Evolutionary conservation across 345 rosid species (phyloP).

Genomic region (Aurinia saxatilis): DNA sequence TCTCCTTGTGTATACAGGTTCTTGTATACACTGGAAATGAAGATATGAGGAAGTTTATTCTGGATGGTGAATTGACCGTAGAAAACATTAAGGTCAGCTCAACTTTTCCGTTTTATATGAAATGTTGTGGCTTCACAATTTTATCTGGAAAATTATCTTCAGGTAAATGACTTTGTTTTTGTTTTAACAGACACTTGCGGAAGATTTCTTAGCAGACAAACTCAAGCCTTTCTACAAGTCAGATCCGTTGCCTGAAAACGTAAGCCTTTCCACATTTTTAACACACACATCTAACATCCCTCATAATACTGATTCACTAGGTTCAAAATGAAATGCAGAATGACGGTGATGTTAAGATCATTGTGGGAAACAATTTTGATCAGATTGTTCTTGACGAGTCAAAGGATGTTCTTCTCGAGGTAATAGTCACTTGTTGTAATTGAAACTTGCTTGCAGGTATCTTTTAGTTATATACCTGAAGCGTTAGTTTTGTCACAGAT

Average conservation of each 20-base stretch:
- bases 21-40: constrained; percentile 90
- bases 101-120: background rate
- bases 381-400: constrained; percentile 96
- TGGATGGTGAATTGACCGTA: constrained; percentile 62
- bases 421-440: constrained; percentile 15
- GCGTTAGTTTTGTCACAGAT: constrained; percentile 39
- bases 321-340: constrained; percentile 42
- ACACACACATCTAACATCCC: background rate
- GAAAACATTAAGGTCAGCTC: constrained; percentile 65
- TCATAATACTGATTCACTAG: constrained; percentile 13
- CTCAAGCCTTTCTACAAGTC: constrained; percentile 94
- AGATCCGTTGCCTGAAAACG: constrained; percentile 86
- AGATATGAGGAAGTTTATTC: constrained; percentile 63
- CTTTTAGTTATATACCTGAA: background rate
- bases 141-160: background rate
- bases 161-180: background rate
- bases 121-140: background rate
- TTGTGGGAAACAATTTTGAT: constrained; percentile 86
- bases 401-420: constrained; percentile 97
- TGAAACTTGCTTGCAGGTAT: background rate
- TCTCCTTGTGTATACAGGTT: constrained; percentile 38
- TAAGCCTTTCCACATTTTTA: constrained; percentile 30
- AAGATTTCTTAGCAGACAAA: constrained; percentile 68
- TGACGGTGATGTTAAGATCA: constrained; percentile 85
- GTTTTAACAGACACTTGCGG: constrained; percentile 53